Percentiles rank a stretch among this genome's conserved stretches.
These are phyloP conservation scores for Ailanthus altissimus DNA, from an alignment of 345 rosid species.

Conservation along the genomic window DNA sequence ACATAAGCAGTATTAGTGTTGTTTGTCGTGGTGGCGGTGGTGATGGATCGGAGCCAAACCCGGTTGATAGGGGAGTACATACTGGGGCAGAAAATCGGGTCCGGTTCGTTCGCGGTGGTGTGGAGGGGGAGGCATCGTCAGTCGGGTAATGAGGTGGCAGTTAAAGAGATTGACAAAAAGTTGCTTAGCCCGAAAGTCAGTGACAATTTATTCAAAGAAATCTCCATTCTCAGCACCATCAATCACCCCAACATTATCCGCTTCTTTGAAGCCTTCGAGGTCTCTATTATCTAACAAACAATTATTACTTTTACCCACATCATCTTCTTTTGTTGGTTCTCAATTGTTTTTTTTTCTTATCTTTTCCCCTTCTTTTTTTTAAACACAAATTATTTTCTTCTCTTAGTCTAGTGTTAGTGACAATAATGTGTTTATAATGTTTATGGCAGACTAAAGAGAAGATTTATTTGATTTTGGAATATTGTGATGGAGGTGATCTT, in stretches of 20 bases:
- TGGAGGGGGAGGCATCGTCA: constrained; percentile 62
- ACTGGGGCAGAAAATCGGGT: constrained; percentile 69
- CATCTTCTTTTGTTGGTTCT: background rate
- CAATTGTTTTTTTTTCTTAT: background rate
- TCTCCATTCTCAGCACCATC: constrained; percentile 75
- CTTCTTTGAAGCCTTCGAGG: constrained; percentile 56
- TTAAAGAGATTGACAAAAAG: constrained; percentile 79
- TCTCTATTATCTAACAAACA: background rate
- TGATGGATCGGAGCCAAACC: constrained; percentile 48
- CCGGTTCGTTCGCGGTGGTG: constrained; percentile 80
- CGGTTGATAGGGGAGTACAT: constrained; percentile 64
- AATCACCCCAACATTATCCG: constrained; percentile 67
- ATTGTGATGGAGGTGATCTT: constrained; percentile 86
- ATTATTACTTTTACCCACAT: too few species aligned
- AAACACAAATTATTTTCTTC: too few species aligned
- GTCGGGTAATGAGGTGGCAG: constrained; percentile 56
- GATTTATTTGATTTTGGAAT: constrained; percentile 77
- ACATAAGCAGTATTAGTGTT: background rate
- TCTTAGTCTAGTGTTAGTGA: background rate
- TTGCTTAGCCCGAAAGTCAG: constrained; percentile 59
- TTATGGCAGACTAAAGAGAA: constrained; percentile 54
- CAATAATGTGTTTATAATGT: constrained; percentile 1
- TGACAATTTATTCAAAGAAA: constrained; percentile 69
- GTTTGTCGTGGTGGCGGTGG: constrained; percentile 12
- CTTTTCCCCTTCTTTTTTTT: too few species aligned